Evolutionary conservation across 441 rosid species (phyloP), one percentile per base, ranked within the genome.

Genomic region (Aleurites moluccanus): DNA sequence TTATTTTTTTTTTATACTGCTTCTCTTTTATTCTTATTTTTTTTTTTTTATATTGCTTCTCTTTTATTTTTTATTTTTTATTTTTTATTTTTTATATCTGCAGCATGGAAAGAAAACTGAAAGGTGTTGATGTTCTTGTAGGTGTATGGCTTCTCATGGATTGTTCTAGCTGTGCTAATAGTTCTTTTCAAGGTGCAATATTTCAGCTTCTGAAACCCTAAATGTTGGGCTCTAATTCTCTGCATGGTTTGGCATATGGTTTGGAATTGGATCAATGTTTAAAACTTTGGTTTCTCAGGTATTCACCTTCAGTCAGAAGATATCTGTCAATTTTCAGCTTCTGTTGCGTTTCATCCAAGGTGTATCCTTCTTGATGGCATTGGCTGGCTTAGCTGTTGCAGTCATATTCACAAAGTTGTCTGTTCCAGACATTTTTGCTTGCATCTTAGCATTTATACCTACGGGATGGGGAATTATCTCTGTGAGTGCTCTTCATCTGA

Each of bases 401-500:
- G 85, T 92, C 63, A 87, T 76, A 14, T 33, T 86, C 10, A 88
- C 97, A 4, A 0, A 45, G 0, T 79, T 96, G 75, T 74, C 98
- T 23, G 78, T 93, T 61, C 18, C 88, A 4, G 99, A 96, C 78
- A 75, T 96, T 78, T 89, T 96, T 76, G 98, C 99, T 74, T 81
- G 85, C 85, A 76, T 94, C 69, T 80, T 94, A 80, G 99, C 98
- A 66, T 96, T 96, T 77, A 62, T 92, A 63, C 97, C 99, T 42
- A 96, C 99, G 20, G 98, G 98, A 71, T 96, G 99, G 99, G 98
- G 92, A 82, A 91, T 96, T 78, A 88, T 94, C 28, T 94, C 84
- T 7, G 99, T 96, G 76, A 93, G 97, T 81, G 70, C 57, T 71
- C 72, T 45, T 76, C 16, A 25, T 60, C 63, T 53, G 10, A n/a